Percentiles rank a stretch among this genome's conserved stretches.
Conservation (phyloP, 768 basidiomycete species). For the Baorangia bicolor region DNA sequence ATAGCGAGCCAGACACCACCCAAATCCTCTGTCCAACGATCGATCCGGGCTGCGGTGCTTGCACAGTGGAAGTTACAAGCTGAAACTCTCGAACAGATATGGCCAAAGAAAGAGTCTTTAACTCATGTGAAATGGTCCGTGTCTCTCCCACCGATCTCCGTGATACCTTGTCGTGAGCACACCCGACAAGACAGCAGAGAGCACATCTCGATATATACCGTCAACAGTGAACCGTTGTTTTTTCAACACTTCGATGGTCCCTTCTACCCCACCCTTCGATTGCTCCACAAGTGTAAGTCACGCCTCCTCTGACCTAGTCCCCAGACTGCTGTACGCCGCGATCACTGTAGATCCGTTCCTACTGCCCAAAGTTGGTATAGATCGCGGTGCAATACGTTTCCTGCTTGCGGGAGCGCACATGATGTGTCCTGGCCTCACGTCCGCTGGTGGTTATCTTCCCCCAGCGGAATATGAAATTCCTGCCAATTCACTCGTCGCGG, state of each 20-base stretch:
- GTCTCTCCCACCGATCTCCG: constrained; percentile 1
- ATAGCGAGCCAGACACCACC: constrained; percentile 88
- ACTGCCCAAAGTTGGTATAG: constrained; percentile 84
- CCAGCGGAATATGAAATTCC: constrained; percentile 65
- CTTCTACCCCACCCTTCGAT: constrained; percentile 80
- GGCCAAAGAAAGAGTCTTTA: constrained; percentile 98
- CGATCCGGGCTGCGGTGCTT: constrained; percentile 76
- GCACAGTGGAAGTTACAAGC: constrained; percentile 81
- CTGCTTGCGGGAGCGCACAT: constrained; percentile 90
- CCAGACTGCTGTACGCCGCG: constrained; percentile 1
- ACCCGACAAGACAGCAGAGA: constrained; percentile 70
- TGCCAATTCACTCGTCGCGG: constrained; percentile 77
- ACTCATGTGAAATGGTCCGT: constrained; percentile 86
- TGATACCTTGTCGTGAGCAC: constrained; percentile 15
- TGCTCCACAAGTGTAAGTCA: constrained; percentile 87
- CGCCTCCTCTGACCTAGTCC: not conserved
- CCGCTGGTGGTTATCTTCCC: constrained; percentile 85
- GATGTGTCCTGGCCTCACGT: constrained; percentile 98
- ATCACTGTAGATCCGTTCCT: constrained; percentile 78
- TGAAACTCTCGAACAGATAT: constrained; percentile 84
- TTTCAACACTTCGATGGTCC: constrained; percentile 98
- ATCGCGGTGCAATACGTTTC: constrained; percentile 98
- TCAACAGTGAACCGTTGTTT: constrained; percentile 84
- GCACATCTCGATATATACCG: constrained; percentile 89
- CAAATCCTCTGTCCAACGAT: constrained; percentile 91